Conservation (phyloP, 345 rosid genomes). For the Syzygium jambos region DNA sequence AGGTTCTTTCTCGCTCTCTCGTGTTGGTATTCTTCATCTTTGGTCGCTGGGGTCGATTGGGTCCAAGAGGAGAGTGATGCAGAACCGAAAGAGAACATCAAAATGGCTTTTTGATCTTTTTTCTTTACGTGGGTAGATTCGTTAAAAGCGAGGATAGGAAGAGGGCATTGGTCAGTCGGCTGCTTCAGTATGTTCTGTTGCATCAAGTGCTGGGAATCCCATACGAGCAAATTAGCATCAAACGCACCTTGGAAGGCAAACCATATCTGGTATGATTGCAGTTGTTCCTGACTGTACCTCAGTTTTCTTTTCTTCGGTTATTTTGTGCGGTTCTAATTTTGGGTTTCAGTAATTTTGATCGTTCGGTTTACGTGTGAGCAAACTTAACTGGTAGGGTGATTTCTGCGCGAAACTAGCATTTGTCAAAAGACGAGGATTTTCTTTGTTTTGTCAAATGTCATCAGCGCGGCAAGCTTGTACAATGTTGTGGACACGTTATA, state of each 20-base stretch:
- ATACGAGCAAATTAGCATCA: constrained; percentile 27
- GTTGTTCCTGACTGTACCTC: not conserved
- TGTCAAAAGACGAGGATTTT: not conserved
- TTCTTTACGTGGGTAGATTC: constrained; percentile 23
- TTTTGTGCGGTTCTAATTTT: not conserved
- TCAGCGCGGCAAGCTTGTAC: not conserved
- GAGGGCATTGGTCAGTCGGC: constrained; percentile 48
- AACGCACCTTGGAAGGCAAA: constrained; percentile 52
- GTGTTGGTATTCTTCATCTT: not conserved
- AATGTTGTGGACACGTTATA: not conserved
- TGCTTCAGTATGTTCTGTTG: constrained; percentile 51
- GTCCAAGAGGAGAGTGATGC: not conserved
- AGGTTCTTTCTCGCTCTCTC: constrained; percentile 15
- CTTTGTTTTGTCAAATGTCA: not conserved
- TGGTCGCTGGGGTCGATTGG: not conserved
- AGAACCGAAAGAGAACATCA: not conserved
- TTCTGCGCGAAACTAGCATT: not conserved
- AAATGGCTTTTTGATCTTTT: not conserved
- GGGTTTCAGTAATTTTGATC: not conserved
- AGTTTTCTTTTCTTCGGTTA: not conserved
- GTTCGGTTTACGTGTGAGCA: not conserved
- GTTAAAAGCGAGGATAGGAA: constrained; percentile 47
- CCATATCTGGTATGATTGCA: constrained; percentile 45
- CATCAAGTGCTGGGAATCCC: constrained; percentile 36
- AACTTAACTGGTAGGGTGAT: not conserved